Percentiles rank a stretch among this genome's conserved stretches.
Conservation (phyloP, 2,329 filamentous ascomycete genomes). For the Cyphellophora attinorum region DNA sequence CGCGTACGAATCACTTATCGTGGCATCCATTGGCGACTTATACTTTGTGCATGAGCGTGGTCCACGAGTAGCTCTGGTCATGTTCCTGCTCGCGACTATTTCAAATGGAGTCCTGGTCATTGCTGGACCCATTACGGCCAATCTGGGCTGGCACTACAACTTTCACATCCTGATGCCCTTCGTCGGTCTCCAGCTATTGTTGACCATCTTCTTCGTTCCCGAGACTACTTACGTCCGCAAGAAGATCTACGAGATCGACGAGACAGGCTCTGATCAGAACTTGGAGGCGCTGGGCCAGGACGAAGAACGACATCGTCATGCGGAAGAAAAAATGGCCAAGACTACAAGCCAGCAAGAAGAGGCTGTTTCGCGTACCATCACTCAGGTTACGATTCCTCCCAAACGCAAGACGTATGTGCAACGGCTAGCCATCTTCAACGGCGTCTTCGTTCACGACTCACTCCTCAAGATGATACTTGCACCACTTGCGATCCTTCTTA, state of each 20-base stretch:
- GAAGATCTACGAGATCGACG: conserved; percentile 12
- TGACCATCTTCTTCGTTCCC: conserved; percentile 24
- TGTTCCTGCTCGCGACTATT: conserved; percentile 28
- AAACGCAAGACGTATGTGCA: too few relatives aligned
- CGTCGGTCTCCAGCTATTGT: conserved; percentile 23
- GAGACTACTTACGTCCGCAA: conserved; percentile 30
- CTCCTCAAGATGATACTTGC: too few relatives aligned
- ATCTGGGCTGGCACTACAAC: conserved; percentile 17
- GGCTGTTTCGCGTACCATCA: conserved; percentile 13
- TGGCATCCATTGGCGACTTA: conserved; percentile 33
- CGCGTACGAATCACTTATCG: conserved; percentile 28
- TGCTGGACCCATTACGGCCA: conserved; percentile 29
- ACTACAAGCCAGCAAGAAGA: conserved; percentile 9
- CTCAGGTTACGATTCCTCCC: too few relatives aligned
- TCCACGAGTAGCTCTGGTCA: conserved; percentile 27
- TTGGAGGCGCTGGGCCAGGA: conserved; percentile 10
- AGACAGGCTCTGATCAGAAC: conserved; percentile 8
- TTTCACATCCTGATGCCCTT: conserved; percentile 17
- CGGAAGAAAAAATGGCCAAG: conserved; percentile 11
- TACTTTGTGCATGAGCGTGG: conserved; percentile 30
- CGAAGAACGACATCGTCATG: conserved; percentile 9
- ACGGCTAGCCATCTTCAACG: too few relatives aligned
- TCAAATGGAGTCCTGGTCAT: conserved; percentile 28
- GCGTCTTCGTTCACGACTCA: too few relatives aligned
- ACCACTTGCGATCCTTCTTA: too few relatives aligned